These are phyloP conservation scores for Astrothelium subdiscretum DNA, from an alignment of 495 filamentous ascomycete species.

Conservation along the genomic window DNA sequence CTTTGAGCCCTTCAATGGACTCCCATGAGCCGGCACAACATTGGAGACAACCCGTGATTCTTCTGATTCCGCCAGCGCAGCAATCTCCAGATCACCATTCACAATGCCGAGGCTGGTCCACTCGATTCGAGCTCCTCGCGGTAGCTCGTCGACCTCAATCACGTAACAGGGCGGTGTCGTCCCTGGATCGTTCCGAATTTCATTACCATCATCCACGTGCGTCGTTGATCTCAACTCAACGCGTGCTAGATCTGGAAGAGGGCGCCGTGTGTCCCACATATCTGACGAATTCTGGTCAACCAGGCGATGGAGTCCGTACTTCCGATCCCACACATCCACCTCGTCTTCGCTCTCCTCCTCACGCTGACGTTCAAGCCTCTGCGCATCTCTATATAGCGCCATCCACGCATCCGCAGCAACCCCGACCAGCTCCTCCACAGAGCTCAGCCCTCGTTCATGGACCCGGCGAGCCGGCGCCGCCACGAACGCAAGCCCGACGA, in stretches of 20 bases:
- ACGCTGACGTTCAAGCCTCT: slow-evolving; percentile 6
- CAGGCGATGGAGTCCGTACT: slow-evolving; percentile 37
- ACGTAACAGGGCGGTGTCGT: slow-evolving; percentile 55
- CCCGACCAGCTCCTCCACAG: slow-evolving; percentile 41
- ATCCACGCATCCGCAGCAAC: slow-evolving; percentile 32
- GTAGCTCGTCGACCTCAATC: slow-evolving; percentile 59
- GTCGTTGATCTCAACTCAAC: background rate
- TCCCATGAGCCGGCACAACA: background rate
- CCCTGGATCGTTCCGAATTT: slow-evolving; percentile 4
- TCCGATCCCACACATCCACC: slow-evolving; percentile 64
- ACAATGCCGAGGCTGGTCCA: slow-evolving; percentile 37
- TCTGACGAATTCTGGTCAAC: background rate
- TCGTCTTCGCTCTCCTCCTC: slow-evolving; percentile 34
- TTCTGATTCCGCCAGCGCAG: background rate
- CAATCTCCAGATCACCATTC: background rate
- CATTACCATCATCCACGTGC: background rate
- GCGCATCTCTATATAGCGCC: slow-evolving; percentile 21
- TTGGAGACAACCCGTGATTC: background rate
- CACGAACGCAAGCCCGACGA: slow-evolving; percentile 62
- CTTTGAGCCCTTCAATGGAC: background rate
- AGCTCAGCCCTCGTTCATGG: slow-evolving; percentile 26
- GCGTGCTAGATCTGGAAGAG: slow-evolving; percentile 16
- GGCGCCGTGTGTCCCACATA: background rate
- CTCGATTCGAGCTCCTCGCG: slow-evolving; percentile 57
- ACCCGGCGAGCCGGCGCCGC: slow-evolving; percentile 18